A percentile compares a stretch with the other conserved stretches of the same genome.
Conservation (phyloP, 352 stramenopile genomes). For the Proteromonas lacertae region DNA sequence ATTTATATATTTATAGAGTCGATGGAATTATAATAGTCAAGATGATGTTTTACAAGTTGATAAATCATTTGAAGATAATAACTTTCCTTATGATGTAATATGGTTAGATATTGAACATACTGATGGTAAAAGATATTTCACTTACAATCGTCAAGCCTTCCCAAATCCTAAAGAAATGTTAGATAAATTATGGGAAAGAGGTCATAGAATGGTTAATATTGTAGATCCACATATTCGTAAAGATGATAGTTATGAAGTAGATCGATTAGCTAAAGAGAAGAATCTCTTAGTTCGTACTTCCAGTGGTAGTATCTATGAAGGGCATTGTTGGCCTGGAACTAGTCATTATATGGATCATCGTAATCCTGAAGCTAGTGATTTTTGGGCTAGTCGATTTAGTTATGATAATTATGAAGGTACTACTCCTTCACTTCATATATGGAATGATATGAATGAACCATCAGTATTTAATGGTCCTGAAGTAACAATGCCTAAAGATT, state of each 20-base stretch:
- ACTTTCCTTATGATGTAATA: conserved; percentile 95
- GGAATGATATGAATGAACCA: conserved; percentile 99
- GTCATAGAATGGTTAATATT: conserved; percentile 91
- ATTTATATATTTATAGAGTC: conserved; percentile 78
- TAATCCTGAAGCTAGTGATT: conserved; percentile 42
- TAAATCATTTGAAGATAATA: too few relatives aligned
- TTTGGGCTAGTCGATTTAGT: conserved; percentile 76
- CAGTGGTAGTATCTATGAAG: conserved; percentile 74
- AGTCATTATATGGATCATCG: conserved; percentile 96
- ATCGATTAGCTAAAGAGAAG: not conserved
- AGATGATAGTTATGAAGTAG: too few relatives aligned
- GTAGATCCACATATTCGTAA: conserved; percentile 95
- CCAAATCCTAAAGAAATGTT: conserved; percentile 73
- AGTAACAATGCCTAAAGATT: conserved; percentile 81
- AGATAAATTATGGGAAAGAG: conserved; percentile 14
- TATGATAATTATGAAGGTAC: conserved; percentile 65
- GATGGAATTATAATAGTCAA: conserved; percentile 98
- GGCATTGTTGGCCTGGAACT: conserved; percentile 94
- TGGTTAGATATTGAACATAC: conserved; percentile 99
- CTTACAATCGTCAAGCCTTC: conserved; percentile 76
- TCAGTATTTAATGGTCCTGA: conserved; percentile 96
- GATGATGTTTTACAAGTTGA: conserved; percentile 17
- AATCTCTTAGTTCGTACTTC: conserved; percentile 77
- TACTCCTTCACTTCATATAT: conserved; percentile 86
- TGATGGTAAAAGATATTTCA: conserved; percentile 73